Base-by-base conservation (phyloP, 176 grass and related monocot genomes). In the Musa troglodytarum region DNA sequence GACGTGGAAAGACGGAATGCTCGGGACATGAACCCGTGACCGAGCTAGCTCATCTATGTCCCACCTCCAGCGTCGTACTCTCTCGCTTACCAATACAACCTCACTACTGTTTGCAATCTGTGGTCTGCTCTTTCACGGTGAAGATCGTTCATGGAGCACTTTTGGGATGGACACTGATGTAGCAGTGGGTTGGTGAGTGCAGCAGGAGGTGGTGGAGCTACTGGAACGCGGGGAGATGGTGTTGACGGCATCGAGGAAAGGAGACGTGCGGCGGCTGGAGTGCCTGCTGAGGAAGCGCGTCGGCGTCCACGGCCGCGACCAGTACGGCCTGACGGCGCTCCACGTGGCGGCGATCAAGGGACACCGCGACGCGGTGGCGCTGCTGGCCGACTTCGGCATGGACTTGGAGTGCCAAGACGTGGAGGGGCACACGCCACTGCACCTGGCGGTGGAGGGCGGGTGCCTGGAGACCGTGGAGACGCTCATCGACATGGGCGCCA, bases 311-410 rank as follows among this genome's bases (percentile, higher is more conserved):
- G 88, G 94, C 13, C 77, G 80, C 65, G 94, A 97, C 82, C 90
- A 97, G 81, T 93, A 97, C 61, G 90, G 94, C 20, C 85, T 85
- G 25, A 93, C 94, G 26, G 86, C 94, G 53, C 88, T 97, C 11
- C 94, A 97, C 82, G 5, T 87, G 13, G 90, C 88, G 0, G 87
- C 94, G 6, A 91, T 97, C 83, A 97, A 93, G 65, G 94, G 90
- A 8, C 83, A 93, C 74, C 82, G 86, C 69, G 90, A 93, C 71
- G 82, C 58, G 49, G 82, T 97, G 62, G 85, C 85, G 3, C 8
- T 97, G 82, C 82, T 97, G 49, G 77, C 82, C 20, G 89, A 92
- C 23, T 84, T 83, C 0, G 93, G 90, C 25, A 88, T 91, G 81
- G 90, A 93, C 72, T 8, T 97, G 17, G 86, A 93, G 78, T 77